Evolutionary conservation across 768 basidiomycete species (phyloP).

Genomic region (Mycena chlorophos): DNA sequence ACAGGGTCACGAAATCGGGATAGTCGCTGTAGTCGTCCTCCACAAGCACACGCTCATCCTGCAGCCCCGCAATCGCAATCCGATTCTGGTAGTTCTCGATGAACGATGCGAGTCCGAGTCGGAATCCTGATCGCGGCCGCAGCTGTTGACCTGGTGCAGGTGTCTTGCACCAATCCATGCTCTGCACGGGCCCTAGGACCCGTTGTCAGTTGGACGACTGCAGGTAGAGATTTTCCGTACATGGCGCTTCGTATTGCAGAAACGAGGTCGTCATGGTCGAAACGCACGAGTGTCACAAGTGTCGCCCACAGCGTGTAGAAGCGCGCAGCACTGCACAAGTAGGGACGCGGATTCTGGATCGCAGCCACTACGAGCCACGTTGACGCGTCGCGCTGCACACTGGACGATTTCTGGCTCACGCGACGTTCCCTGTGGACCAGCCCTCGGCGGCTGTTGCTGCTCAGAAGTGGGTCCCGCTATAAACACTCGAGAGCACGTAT

Average conservation of each 20-base stretch:
- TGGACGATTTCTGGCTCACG: no score
- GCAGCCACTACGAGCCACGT: no score
- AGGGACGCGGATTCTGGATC: no score
- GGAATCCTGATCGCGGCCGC: slow-evolving; percentile 76
- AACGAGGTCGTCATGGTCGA: slow-evolving; percentile 62
- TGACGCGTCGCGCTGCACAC: no score
- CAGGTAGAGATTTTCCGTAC: slow-evolving; percentile 45
- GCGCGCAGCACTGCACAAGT: no score
- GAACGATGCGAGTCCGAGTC: slow-evolving; percentile 84
- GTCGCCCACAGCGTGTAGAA: background rate
- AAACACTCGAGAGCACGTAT: no score
- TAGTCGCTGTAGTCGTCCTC: slow-evolving; percentile 83
- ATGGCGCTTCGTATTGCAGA: slow-evolving; percentile 83
- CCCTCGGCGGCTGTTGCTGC: no score
- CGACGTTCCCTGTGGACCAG: no score
- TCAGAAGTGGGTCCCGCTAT: no score
- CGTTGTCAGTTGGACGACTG: slow-evolving; percentile 7
- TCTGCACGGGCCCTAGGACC: slow-evolving; percentile 76
- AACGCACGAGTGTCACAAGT: background rate
- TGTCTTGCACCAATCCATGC: slow-evolving; percentile 87
- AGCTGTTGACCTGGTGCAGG: slow-evolving; percentile 70
- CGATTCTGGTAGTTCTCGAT: slow-evolving; percentile 82
- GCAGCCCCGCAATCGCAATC: slow-evolving; percentile 75
- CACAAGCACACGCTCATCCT: slow-evolving; percentile 84
- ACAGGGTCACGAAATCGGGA: slow-evolving; percentile 83